Evolutionary conservation across 2,329 filamentous ascomycete genomes (phyloP), one percentile per base, ranked within the genome.

Genomic region (Alternaria sp.): DNA sequence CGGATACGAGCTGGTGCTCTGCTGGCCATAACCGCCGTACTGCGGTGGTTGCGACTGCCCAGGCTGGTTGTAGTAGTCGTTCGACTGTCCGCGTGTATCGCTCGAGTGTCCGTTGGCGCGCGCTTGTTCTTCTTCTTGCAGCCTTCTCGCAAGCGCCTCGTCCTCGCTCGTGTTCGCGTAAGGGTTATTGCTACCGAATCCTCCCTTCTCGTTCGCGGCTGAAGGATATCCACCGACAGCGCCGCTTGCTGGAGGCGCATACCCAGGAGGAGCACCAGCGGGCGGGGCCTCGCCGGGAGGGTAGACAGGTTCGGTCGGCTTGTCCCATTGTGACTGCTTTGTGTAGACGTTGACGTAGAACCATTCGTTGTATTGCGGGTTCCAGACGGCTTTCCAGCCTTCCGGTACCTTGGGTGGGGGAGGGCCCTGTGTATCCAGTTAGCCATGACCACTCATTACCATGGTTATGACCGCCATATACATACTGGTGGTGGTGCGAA

Each of bases 331-430:
- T 5, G 94, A 97, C 75, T 91, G 86, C 74, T 95, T 95, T 66
- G 93, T 97, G 79, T 89, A 87, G 63, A 91, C 87, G 82, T 97
- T 95, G 62, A 97, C 91, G 82, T 92, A 97, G 86, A 95, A 97
- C 90, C 92, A 97, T 85, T 95, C 90, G 73, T 90, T 90, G 83
- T 97, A 97, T 74, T 95, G 89, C 0, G 91, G 65, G 79, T 97
- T 95, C 87, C 90, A 97, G 66, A 92, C 87, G 11, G 90, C 90
- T 74, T 92, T 89, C 92, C 92, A 97, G 71, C 93, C 93, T 72
- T 92, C 90, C 3, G 92, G 93, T 4, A 89, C 82, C 57, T 81
- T 81, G 14, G 86, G 87, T 14, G 87, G 87, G 28, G 87, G 87
- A 44, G 86, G 86, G 18, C 79, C 79, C 78, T 81, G 43, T 11